These are phyloP conservation scores for Atkinsonella texensis DNA, from an alignment of 2,329 filamentous ascomycete species.

Conservation along the genomic window DNA sequence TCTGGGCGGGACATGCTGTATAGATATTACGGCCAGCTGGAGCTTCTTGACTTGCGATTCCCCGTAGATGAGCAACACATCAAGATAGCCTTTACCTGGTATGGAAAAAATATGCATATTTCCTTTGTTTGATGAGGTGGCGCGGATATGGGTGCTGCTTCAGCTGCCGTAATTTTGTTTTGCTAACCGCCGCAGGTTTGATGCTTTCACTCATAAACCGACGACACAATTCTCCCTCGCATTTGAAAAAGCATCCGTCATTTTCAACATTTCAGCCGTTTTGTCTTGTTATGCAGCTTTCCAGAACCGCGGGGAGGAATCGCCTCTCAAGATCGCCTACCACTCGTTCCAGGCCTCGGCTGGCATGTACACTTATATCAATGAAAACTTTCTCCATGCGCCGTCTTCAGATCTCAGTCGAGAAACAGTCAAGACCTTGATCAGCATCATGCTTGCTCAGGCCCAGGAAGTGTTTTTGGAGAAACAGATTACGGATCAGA, in stretches of 20 bases:
- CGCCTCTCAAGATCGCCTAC: slow-evolving; percentile 89
- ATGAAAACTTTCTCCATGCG: slow-evolving; percentile 96
- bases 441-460: slow-evolving; percentile 86
- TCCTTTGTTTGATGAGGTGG: not conserved
- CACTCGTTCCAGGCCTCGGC: slow-evolving; percentile 97
- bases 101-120: slow-evolving; percentile 14
- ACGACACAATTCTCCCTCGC: slow-evolving; percentile 93
- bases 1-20: slow-evolving; percentile 89
- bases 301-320: slow-evolving; percentile 85
- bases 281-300: slow-evolving; percentile 89
- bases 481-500: slow-evolving; percentile 85
- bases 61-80: slow-evolving; percentile 98
- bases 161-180: too few relatives aligned
- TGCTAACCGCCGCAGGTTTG: slow-evolving; percentile 53
- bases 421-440: slow-evolving; percentile 90
- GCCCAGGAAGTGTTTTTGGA: slow-evolving; percentile 96
- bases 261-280: slow-evolving; percentile 98
- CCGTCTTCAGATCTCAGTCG: slow-evolving; percentile 92
- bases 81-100: slow-evolving; percentile 98
- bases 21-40: slow-evolving; percentile 93
- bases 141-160: not conserved
- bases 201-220: slow-evolving; percentile 98
- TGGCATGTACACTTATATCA: slow-evolving; percentile 99
- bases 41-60: slow-evolving; percentile 86
- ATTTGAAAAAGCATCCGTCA: slow-evolving; percentile 97